Base-by-base conservation (phyloP, 495 filamentous ascomycete species). In the Chaetomium fimeti region DNA sequence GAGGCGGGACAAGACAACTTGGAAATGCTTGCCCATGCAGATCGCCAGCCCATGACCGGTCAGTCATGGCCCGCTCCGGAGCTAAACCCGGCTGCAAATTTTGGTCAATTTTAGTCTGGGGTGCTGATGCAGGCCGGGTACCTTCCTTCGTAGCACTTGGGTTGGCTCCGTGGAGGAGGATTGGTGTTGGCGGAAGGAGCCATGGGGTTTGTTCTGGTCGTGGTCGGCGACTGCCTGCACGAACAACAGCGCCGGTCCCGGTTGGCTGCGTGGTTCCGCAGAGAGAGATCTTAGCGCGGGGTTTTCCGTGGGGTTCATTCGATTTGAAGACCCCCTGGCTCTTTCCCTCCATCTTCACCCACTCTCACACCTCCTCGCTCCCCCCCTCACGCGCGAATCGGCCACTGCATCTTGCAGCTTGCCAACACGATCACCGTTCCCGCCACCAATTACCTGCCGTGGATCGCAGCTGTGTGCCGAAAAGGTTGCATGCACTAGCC, bases 391-490 rank as follows among this genome's bases (percentile, higher is more conserved):
- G 8, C 43, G 43, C 47, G 20, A 52, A 42, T 61, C 61, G 38
- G 24, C 48, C 62, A 40, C 20, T 28, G 25, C 47, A 61, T 49
- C 47, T 43, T 63, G 36, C 48, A 58, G 49, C 57, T 47, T 65
- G 29, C 36, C 40, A 61, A 36, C 64, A 29, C 63, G 49, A 43
- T 59, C 38, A 56, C 43, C 58, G 29, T 12, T 25, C 20, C 18
- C 38, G 4, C 15, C 18, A 32, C 52, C 40, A 53, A 32, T 62
- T 45, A 66, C 45, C 36, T 66, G 63, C 25, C 36, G 32, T 60
- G 57, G 60, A 64, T 55, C 62, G 48, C 57, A 66, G 64, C 64
- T 62, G 54, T 61, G 55, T 59, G 57, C 47, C 61, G 55, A 55
- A 18, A 55, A 62, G 54, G 58, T 60, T 67, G 62, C 61, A 67